A percentile compares a stretch with the other conserved stretches of the same genome.
Evolutionary conservation across 805 yeast species (phyloP).

Genomic region (Zygoascus ofunaensis): DNA sequence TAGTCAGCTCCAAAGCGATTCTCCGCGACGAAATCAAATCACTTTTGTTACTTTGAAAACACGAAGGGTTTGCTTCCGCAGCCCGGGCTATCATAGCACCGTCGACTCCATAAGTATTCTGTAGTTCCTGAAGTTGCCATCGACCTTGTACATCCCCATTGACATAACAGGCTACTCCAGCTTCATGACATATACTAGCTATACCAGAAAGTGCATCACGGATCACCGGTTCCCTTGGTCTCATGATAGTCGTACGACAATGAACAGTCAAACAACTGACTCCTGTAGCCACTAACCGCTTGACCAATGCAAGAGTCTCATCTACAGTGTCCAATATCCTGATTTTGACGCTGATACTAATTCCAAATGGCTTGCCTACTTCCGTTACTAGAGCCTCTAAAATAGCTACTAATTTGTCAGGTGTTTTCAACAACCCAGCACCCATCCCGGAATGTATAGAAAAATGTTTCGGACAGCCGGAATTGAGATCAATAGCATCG

Average conservation of each 20-base stretch:
- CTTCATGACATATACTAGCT: constrained; percentile 47
- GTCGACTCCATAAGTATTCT: constrained; percentile 42
- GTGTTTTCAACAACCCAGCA: constrained; percentile 77
- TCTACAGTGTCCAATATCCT: constrained; percentile 60
- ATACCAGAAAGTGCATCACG: constrained; percentile 60
- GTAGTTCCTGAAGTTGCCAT: constrained; percentile 45
- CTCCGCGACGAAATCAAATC: constrained; percentile 46
- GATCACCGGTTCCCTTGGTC: constrained; percentile 69
- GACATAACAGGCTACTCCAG: constrained; percentile 63
- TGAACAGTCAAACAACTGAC: constrained; percentile 80
- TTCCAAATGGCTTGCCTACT: constrained; percentile 67
- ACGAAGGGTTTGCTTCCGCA: constrained; percentile 81
- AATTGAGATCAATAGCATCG: constrained; percentile 85
- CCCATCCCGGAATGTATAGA: constrained; percentile 97
- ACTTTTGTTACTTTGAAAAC: constrained; percentile 35
- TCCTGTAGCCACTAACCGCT: constrained; percentile 61
- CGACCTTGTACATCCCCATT: constrained; percentile 67
- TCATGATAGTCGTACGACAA: constrained; percentile 82
- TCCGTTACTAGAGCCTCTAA: constrained; percentile 58
- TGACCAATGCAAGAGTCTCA: constrained; percentile 52
- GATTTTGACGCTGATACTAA: constrained; percentile 87
- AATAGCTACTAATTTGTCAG: constrained; percentile 67
- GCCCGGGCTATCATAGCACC: constrained; percentile 93
- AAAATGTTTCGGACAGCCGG: constrained; percentile 97
- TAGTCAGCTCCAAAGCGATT: constrained; percentile 46